A percentile compares a stretch with the other conserved stretches of the same genome.
These are phyloP conservation scores for Rosa rugosa DNA, from an alignment of 306 rosid species.

Conservation along the genomic window DNA sequence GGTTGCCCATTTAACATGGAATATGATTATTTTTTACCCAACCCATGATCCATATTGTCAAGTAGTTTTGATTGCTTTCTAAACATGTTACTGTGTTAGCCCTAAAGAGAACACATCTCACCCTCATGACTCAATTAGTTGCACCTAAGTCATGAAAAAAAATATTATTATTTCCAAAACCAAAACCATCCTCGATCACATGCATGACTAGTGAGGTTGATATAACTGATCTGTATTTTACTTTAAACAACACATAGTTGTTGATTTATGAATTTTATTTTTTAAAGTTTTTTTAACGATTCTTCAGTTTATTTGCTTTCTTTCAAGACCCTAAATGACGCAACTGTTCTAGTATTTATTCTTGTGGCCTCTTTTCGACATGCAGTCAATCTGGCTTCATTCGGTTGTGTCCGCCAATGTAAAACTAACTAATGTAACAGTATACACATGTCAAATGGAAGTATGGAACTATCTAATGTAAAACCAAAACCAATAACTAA, in stretches of 20 bases:
- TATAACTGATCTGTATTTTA: not conserved
- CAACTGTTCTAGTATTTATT: not conserved
- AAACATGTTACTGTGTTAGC: not conserved
- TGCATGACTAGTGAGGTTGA: not conserved
- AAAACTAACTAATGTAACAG: too few relatives aligned
- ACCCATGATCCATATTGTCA: not conserved
- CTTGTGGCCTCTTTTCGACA: too few relatives aligned
- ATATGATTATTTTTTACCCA: not conserved
- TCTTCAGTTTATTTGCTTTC: too few relatives aligned
- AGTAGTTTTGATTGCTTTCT: not conserved
- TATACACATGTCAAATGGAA: too few relatives aligned
- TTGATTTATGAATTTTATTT: not conserved
- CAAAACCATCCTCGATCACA: not conserved
- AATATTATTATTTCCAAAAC: not conserved
- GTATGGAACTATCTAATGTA: too few relatives aligned
- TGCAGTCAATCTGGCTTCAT: too few relatives aligned
- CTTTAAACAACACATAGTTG: too few relatives aligned
- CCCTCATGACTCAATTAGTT: not conserved
- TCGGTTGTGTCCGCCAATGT: too few relatives aligned
- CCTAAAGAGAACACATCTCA: conserved; percentile 6
- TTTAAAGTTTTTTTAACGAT: too few relatives aligned
- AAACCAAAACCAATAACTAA: too few relatives aligned
- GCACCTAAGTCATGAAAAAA: not conserved
- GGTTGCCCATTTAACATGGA: not conserved
- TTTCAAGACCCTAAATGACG: too few relatives aligned